Evolutionary conservation across 1,284 basidiomycete species (phyloP).

Genomic region (Thecaphora thlaspeos): DNA sequence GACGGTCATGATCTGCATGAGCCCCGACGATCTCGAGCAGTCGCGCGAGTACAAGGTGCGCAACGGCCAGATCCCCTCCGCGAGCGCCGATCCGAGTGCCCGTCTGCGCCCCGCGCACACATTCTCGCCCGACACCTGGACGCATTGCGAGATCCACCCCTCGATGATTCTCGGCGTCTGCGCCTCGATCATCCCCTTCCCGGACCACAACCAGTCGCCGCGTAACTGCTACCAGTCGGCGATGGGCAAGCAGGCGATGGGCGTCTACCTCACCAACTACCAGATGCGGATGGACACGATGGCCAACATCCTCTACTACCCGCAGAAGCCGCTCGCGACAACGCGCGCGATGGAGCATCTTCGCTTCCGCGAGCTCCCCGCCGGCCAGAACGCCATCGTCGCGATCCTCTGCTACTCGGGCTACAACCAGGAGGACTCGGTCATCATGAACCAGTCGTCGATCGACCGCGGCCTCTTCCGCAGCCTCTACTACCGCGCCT

Average conservation of each 20-base stretch:
- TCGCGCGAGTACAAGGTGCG: slow-evolving; percentile 65
- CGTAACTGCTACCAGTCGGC: slow-evolving; percentile 99
- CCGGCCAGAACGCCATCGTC: slow-evolving; percentile 96
- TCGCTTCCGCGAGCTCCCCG: slow-evolving; percentile 93
- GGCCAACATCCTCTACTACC: slow-evolving; percentile 96
- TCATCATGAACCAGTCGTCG: slow-evolving; percentile 81
- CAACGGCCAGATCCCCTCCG: slow-evolving; percentile 64
- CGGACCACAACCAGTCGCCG: slow-evolving; percentile 98
- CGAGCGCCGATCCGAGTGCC: slow-evolving; percentile 77
- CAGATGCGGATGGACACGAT: slow-evolving; percentile 96
- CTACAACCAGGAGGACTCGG: slow-evolving; percentile 98
- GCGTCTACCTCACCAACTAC: slow-evolving; percentile 98
- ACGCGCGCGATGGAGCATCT: slow-evolving; percentile 86
- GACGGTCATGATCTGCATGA: slow-evolving; percentile 92
- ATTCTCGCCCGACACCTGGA: slow-evolving; percentile 66
- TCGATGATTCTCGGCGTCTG: slow-evolving; percentile 97
- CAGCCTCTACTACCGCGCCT: slow-evolving; percentile 63
- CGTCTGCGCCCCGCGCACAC: slow-evolving; percentile 65
- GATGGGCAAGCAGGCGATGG: slow-evolving; percentile 99
- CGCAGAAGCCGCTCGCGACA: slow-evolving; percentile 99
- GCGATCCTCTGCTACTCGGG: slow-evolving; percentile 99
- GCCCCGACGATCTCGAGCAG: slow-evolving; percentile 72
- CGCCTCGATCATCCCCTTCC: slow-evolving; percentile 96
- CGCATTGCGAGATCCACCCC: slow-evolving; percentile 97
- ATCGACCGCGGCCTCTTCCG: slow-evolving; percentile 95